phyloP scores from a whole-genome alignment of 1,139 yeast genomes.

The Yamadazyma atmosphaerica region DNA sequence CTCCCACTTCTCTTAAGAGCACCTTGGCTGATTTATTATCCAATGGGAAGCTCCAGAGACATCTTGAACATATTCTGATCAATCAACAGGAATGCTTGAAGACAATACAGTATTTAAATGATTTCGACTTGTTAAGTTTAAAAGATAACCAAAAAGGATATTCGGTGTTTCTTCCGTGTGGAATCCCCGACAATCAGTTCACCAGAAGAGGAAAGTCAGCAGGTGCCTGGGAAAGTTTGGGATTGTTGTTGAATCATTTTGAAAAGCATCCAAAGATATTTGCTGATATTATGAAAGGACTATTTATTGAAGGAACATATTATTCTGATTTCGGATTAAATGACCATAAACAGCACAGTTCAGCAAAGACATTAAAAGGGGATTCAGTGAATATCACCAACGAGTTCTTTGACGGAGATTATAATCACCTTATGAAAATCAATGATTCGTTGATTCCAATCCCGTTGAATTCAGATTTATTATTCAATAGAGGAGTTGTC shows the following conservation, averaged over 20 bases:
- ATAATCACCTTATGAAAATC: constrained; percentile 25
- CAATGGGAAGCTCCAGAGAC: constrained; percentile 32
- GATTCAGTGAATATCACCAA: constrained; percentile 25
- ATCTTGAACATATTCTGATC: constrained; percentile 30
- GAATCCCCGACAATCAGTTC: constrained; percentile 21
- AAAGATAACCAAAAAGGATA: constrained; percentile 61
- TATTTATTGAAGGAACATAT: constrained; percentile 61
- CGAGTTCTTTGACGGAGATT: constrained; percentile 24
- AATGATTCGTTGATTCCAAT: constrained; percentile 30
- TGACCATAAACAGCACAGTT: constrained; percentile 21
- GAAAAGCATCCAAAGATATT: constrained; percentile 53
- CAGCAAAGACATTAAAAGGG: constrained; percentile 39
- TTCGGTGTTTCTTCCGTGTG: constrained; percentile 78
- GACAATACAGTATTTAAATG: constrained; percentile 34
- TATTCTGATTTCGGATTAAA: constrained; percentile 60
- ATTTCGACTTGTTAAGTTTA: constrained; percentile 34
- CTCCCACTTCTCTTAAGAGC: constrained; percentile 39
- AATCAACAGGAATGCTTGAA: constrained; percentile 38
- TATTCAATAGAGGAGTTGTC: constrained; percentile 83
- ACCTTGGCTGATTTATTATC: constrained; percentile 41
- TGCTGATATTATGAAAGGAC: constrained; percentile 51
- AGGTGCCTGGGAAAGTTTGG: constrained; percentile 64
- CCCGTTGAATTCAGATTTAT: constrained; percentile 59
- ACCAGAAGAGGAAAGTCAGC: constrained; percentile 1
- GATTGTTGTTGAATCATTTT: constrained; percentile 61